These are phyloP conservation scores for Picea sitchensis DNA, from an alignment of 75 land plant genomes.

Conservation along the genomic window DNA sequence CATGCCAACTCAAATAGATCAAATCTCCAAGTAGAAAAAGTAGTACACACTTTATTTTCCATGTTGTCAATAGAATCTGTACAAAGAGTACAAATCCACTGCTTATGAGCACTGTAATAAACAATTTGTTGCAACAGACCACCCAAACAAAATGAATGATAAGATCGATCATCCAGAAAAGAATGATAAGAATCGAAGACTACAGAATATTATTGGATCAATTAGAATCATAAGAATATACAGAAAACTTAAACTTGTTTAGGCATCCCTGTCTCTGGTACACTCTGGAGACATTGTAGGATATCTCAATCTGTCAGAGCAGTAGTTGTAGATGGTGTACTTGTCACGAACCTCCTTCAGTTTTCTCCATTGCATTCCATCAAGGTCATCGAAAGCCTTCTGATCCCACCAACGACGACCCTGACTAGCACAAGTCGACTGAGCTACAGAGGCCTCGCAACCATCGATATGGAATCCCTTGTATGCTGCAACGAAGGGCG, in stretches of 20 bases:
- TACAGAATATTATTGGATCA: too few relatives aligned
- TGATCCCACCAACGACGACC: slow-evolving; percentile 52
- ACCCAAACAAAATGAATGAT: too few relatives aligned
- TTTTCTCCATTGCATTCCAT: slow-evolving; percentile 16
- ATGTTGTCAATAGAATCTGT: too few relatives aligned
- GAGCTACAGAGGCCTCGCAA: slow-evolving; percentile 44
- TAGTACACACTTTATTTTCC: too few relatives aligned
- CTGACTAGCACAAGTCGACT: slow-evolving; percentile 32
- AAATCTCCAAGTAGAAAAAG: too few relatives aligned
- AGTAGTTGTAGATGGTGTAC: slow-evolving; percentile 60
- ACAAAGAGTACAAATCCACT: too few relatives aligned
- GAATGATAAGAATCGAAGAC: too few relatives aligned
- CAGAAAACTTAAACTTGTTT: background rate
- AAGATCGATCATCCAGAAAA: too few relatives aligned
- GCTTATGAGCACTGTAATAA: too few relatives aligned
- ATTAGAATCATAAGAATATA: too few relatives aligned
- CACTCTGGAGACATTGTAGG: slow-evolving; percentile 36
- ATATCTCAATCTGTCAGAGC: slow-evolving; percentile 40
- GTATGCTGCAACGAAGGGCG: slow-evolving; percentile 70
- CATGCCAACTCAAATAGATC: too few relatives aligned
- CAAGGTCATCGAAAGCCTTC: slow-evolving; percentile 41
- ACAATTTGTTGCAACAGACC: too few relatives aligned
- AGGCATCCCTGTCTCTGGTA: slow-evolving; percentile 17
- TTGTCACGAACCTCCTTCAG: slow-evolving; percentile 16
- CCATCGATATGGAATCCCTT: slow-evolving; percentile 75